A percentile compares a stretch with the other conserved stretches of the same genome.
These are phyloP conservation scores for Carex scoparia DNA, from an alignment of 176 grass and related monocot species.

Conservation along the genomic window DNA sequence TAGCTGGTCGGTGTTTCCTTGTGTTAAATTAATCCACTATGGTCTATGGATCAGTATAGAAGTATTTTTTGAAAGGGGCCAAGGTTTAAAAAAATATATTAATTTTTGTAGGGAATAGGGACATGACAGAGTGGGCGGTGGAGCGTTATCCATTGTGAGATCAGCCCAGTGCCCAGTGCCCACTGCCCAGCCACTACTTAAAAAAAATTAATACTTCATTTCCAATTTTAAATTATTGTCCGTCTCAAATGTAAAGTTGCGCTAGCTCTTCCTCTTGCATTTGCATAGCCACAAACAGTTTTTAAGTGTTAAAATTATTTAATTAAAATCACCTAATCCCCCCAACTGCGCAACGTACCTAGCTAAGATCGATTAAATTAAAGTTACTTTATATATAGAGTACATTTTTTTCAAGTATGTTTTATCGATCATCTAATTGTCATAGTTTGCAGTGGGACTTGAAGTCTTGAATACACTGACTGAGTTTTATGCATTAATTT, in stretches of 20 bases:
- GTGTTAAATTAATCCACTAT: constrained; percentile 6
- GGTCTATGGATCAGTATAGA: no score
- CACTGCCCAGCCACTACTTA: not conserved
- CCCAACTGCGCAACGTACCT: not conserved
- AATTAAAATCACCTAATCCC: constrained; percentile 20
- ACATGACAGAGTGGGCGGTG: constrained; percentile 8
- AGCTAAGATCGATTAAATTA: not conserved
- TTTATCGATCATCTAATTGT: not conserved
- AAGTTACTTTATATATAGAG: not conserved
- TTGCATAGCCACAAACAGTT: constrained; percentile 4
- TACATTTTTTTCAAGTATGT: not conserved
- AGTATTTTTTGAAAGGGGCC: no score
- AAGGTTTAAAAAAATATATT: no score
- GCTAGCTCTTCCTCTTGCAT: no score
- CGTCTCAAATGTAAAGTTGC: not conserved
- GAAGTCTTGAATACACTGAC: no score
- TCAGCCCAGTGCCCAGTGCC: not conserved
- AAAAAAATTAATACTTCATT: not conserved
- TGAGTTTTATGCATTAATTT: no score
- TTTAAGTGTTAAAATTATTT: constrained; percentile 9
- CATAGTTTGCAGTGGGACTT: not conserved
- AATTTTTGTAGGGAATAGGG: not conserved
- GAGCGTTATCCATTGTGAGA: constrained; percentile 21
- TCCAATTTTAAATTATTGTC: constrained; percentile 15
- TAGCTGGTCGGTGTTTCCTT: constrained; percentile 16